Evolutionary conservation across 768 basidiomycete genomes (phyloP), one percentile per base, ranked within the genome.

Genomic region (Pholiota molesta): DNA sequence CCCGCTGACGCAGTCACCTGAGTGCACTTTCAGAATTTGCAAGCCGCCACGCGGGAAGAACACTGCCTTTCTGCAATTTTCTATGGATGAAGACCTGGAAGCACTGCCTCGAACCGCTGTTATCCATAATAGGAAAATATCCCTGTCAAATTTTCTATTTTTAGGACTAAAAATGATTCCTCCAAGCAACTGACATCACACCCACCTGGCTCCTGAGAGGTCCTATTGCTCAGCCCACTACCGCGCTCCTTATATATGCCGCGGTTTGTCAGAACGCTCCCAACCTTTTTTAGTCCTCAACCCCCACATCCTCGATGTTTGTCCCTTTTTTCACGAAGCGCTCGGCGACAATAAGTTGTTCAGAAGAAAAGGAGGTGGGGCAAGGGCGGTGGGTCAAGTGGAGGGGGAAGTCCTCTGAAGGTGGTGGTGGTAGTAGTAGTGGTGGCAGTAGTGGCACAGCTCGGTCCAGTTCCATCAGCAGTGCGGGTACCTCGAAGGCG

Each of bases 291-390:
- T 17, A 8, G 11, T 26, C 47, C 35, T 26, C 14, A 14, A 42
- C 23, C 26, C 33, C 21, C 23, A 23, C 17, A 23, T 31, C 28
- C 37, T 35, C 29, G 47, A 71, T 73, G 68, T 72, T 69, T 45
- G 66, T 74, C 16, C 73, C 73, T n/a, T 69, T 72, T 31, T 63
- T 74, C 33, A 67, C 70, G 28, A 67, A 61, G 33, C 69, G 64
- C 31, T 65, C 65, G 10, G 62, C 19, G 21, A 61, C 16, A 57
- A 51, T 4, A 68, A 64, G 6, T 59, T 75, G 2, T 65, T 65
- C 42, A 63, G 66, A 47, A 65, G 74, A 33, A 73, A 72, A 64
- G 47, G 47, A 23, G 47, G 47, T 28, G 47, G 47, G 47, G 47
- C 19, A 49, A 49, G 19, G 47, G 47, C 19, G 47, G 21, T 7